These are phyloP conservation scores for Neoascochyta sp. DNA, from an alignment of 2,329 filamentous ascomycete genomes.

Conservation along the genomic window DNA sequence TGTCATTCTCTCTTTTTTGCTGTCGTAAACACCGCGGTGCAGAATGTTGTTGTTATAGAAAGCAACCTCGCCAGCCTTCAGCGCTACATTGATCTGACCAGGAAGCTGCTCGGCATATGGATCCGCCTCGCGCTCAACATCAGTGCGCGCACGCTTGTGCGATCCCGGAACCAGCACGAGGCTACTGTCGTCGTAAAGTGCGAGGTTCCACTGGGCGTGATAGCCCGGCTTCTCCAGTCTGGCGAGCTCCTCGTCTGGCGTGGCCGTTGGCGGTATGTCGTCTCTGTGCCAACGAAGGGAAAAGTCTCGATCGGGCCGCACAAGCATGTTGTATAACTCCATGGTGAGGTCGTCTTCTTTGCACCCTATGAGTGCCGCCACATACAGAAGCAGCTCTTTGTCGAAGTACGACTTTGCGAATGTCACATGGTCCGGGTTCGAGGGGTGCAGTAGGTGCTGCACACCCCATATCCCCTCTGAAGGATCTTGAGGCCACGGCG, in stretches of 20 bases:
- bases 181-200: conserved; percentile 66
- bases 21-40: conserved; percentile 65
- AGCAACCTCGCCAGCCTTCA: conserved; percentile 72
- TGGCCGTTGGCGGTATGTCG: conserved; percentile 67
- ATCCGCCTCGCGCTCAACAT: conserved; percentile 62
- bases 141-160: conserved; percentile 68
- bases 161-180: conserved; percentile 77
- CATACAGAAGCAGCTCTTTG: conserved; percentile 58
- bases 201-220: conserved; percentile 86
- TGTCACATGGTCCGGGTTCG: conserved; percentile 56
- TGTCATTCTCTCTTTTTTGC: conserved; percentile 60
- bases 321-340: conserved; percentile 84
- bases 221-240: conserved; percentile 59
- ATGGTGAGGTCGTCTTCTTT: conserved; percentile 64
- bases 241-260: conserved; percentile 62
- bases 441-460: conserved; percentile 76
- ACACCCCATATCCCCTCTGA: conserved; percentile 79
- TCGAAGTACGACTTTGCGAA: conserved; percentile 74
- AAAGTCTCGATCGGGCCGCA: conserved; percentile 68
- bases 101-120: conserved; percentile 62
- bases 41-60: conserved; percentile 92
- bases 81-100: conserved; percentile 60
- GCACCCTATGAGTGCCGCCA: conserved; percentile 60
- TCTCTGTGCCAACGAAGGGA: conserved; percentile 82
- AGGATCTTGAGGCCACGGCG: conserved; percentile 67